phyloP scores from a whole-genome alignment of 2,329 filamentous ascomycete species.

The Scleromitrula shiraiana region DNA sequence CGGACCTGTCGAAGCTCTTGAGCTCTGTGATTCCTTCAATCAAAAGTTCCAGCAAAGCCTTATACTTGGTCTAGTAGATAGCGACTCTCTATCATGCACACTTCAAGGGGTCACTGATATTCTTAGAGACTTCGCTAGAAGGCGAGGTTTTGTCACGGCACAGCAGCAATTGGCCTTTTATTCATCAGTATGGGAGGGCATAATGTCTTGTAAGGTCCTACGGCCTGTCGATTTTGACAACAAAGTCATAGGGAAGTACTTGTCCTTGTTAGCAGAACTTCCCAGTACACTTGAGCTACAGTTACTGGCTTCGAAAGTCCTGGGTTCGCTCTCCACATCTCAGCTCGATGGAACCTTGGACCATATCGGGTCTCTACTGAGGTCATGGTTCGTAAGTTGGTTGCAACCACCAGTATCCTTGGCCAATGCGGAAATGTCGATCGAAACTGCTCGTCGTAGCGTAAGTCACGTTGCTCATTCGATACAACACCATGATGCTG shows the following conservation, averaged over 20 bases:
- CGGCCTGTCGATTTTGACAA: conserved; percentile 13
- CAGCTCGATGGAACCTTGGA: conserved; percentile 15
- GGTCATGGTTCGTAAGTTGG: conserved; percentile 9
- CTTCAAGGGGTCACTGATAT: conserved; percentile 11
- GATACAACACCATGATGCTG: not conserved
- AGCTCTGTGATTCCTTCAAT: conserved; percentile 18
- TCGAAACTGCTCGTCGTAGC: not conserved
- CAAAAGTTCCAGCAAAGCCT: conserved; percentile 19
- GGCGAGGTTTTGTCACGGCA: not conserved
- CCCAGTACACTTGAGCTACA: conserved; percentile 13
- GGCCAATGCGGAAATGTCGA: not conserved
- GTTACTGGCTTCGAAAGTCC: conserved; percentile 14
- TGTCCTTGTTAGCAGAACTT: conserved; percentile 15
- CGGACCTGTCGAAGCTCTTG: not conserved
- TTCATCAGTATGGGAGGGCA: conserved; percentile 22
- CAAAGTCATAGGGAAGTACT: conserved; percentile 11
- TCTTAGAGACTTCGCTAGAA: conserved; percentile 6
- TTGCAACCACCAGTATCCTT: not conserved
- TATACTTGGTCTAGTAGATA: conserved; percentile 16
- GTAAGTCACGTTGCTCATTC: too few species aligned
- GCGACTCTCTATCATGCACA: conserved; percentile 9
- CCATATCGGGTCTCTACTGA: conserved; percentile 12
- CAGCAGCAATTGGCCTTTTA: conserved; percentile 17
- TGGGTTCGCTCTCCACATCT: conserved; percentile 14
- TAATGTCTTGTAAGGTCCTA: conserved; percentile 20